Percentiles rank a stretch among this genome's conserved stretches.
phyloP scores from a whole-genome alignment of 352 stramenopile species.

The Pythium scleroteichum region DNA sequence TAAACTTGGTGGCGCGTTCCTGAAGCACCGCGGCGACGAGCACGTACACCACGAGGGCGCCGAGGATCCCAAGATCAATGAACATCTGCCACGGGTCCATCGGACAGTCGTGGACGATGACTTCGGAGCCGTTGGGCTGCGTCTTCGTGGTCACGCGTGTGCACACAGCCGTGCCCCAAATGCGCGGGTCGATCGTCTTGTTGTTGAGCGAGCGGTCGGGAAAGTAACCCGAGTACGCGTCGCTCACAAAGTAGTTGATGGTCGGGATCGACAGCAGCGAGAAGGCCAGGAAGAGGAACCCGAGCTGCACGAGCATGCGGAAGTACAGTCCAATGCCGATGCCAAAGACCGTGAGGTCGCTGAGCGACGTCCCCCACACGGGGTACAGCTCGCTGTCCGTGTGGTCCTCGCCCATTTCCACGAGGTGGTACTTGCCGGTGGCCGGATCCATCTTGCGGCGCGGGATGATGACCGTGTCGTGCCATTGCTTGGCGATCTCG shows the following conservation, averaged over 20 bases:
- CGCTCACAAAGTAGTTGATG: conserved; percentile 67
- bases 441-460: conserved; percentile 39
- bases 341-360: conserved; percentile 66
- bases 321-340: conserved; percentile 83
- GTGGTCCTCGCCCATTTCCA: conserved; percentile 70
- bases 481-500: conserved; percentile 48
- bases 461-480: conserved; percentile 56
- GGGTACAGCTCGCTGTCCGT: conserved; percentile 57
- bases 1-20: conserved; percentile 39
- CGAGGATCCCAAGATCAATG: conserved; percentile 58
- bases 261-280: conserved; percentile 57
- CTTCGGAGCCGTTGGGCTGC: conserved; percentile 16
- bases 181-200: conserved; percentile 44
- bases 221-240: conserved; percentile 56
- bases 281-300: conserved; percentile 52
- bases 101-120: conserved; percentile 50
- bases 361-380: conserved; percentile 57
- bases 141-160: conserved; percentile 36
- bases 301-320: conserved; percentile 64
- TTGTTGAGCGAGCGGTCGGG: conserved; percentile 31
- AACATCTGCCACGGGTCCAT: conserved; percentile 52
- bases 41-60: conserved; percentile 49
- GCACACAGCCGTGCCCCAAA: conserved; percentile 60
- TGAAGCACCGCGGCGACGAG: conserved; percentile 43
- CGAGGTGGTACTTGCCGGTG: conserved; percentile 49